Evolutionary conservation across 768 basidiomycete genomes (phyloP).

Genomic region (Collybia mongolica): DNA sequence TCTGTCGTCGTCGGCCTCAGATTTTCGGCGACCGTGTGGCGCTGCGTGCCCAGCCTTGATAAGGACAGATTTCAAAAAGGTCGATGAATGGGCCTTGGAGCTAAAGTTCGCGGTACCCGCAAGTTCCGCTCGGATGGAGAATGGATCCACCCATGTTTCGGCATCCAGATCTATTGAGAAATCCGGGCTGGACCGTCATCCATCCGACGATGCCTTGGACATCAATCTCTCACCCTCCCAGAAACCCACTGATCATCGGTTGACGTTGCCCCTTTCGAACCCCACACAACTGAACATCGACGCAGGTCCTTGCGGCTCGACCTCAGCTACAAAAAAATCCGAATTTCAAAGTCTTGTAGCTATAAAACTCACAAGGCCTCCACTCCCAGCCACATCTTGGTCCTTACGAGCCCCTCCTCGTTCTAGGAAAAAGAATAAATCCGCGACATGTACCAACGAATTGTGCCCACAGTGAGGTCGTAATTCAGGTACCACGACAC

Average conservation of each 20-base stretch:
- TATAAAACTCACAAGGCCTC: neutral
- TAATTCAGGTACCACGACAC: neutral
- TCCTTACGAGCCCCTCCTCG: neutral
- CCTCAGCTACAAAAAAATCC: no score
- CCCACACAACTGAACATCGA: neutral
- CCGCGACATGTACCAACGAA: neutral
- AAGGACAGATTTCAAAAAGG: neutral
- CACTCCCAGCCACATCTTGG: neutral
- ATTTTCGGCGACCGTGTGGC: constrained; percentile 7
- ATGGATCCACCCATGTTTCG: neutral
- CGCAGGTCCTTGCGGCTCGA: neutral
- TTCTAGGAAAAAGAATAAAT: neutral
- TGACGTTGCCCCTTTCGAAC: neutral
- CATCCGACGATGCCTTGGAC: neutral
- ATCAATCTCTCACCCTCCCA: neutral
- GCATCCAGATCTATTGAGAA: neutral
- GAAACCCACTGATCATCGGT: neutral
- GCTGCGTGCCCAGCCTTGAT: constrained; percentile 8
- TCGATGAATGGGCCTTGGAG: constrained; percentile 5
- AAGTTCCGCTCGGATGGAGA: neutral
- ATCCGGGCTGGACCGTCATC: neutral
- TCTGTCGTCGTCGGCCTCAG: constrained; percentile 5
- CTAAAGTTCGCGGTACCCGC: neutral
- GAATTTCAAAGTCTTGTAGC: neutral
- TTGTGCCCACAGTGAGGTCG: neutral